A percentile compares a stretch with the other conserved stretches of the same genome.
Evolutionary conservation across 2,329 filamentous ascomycete genomes (phyloP).

Genomic region (Thelonectria discophora): DNA sequence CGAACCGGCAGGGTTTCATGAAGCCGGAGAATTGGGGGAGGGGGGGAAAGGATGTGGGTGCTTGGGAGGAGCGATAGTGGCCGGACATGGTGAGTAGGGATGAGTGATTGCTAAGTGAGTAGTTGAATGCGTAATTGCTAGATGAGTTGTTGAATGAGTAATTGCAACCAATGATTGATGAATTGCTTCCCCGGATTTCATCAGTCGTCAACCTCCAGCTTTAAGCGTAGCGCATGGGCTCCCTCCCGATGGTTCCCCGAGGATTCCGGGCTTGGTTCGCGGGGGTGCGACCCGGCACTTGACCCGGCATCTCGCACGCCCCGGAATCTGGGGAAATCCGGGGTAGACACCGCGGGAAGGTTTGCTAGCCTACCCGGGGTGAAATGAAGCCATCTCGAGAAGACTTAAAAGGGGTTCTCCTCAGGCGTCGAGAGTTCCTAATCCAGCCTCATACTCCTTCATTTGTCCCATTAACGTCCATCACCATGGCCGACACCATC

Average conservation of each 20-base stretch:
- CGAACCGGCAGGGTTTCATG: constrained; percentile 24
- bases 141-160: too few species aligned
- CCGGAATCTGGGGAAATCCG: neutral
- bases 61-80: constrained; percentile 6
- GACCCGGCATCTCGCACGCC: too few species aligned
- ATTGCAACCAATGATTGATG: neutral
- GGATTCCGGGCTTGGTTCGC: neutral
- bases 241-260: constrained; percentile 8
- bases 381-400: neutral
- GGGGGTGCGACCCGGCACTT: too few species aligned
- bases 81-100: constrained; percentile 8
- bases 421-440: neutral
- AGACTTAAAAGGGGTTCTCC: neutral
- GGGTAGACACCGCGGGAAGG: neutral
- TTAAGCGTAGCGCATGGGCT: constrained; percentile 1
- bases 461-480: too few species aligned
- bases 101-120: neutral
- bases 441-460: too few species aligned
- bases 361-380: neutral
- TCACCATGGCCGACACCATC: neutral
- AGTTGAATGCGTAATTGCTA: too few species aligned
- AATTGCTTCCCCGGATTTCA: neutral
- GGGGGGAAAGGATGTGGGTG: constrained; percentile 16
- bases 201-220: neutral
- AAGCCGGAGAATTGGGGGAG: constrained; percentile 20